phyloP scores from a whole-genome alignment of 2,329 filamentous ascomycete species.

The Aspergillus pseudonomiae region DNA sequence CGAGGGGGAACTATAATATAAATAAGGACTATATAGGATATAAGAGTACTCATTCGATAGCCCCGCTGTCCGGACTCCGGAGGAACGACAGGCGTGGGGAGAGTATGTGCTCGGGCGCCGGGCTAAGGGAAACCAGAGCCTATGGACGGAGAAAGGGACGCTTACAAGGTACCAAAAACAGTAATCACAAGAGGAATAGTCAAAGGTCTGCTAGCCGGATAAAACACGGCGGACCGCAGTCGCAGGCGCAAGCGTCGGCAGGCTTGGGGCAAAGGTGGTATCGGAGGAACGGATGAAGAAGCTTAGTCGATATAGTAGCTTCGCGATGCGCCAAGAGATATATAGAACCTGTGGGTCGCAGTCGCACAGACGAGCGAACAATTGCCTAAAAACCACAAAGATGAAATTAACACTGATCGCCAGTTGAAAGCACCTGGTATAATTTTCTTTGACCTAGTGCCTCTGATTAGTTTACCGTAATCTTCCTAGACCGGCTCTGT shows the following conservation, averaged over 20 bases:
- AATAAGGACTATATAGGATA: slow-evolving; percentile 10
- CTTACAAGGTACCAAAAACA: slow-evolving; percentile 17
- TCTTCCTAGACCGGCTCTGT: background rate
- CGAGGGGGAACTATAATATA: background rate
- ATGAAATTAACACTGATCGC: background rate
- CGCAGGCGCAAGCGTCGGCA: slow-evolving; percentile 19
- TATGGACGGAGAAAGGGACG: slow-evolving; percentile 28
- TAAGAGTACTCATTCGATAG: slow-evolving; percentile 12
- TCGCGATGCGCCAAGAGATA: slow-evolving; percentile 17
- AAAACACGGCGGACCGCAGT: slow-evolving; percentile 18
- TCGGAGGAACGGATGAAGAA: slow-evolving; percentile 39
- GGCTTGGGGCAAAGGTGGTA: slow-evolving; percentile 17
- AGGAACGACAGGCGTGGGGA: slow-evolving; percentile 14
- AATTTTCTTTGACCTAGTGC: background rate
- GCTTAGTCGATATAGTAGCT: slow-evolving; percentile 18
- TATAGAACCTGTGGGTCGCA: slow-evolving; percentile 9
- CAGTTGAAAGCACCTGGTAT: background rate
- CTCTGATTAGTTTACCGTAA: background rate
- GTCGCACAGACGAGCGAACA: slow-evolving; percentile 2
- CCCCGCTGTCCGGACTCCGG: slow-evolving; percentile 16
- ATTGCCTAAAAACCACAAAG: background rate
- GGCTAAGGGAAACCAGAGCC: slow-evolving; percentile 24
- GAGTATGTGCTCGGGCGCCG: slow-evolving; percentile 14
- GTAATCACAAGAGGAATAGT: background rate
- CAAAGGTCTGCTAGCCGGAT: slow-evolving; percentile 5